Conservation (phyloP, 371 early-diverging fungal genomes). For the Batkoa obscura region DNA sequence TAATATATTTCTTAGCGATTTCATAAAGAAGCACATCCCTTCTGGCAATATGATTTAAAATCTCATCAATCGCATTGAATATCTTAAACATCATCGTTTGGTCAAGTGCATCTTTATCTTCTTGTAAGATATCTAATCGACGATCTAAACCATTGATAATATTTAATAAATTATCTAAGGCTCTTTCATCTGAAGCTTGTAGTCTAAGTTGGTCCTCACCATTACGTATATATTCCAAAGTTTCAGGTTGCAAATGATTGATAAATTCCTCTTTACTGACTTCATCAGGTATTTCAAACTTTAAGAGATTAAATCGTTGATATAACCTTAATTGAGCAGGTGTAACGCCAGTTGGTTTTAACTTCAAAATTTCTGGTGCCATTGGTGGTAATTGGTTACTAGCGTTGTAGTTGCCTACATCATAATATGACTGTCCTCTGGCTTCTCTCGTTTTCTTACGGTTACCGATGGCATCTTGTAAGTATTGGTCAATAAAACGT, state of each 20-base stretch:
- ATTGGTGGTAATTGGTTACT: slow-evolving; percentile 42
- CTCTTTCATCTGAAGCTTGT: too few relatives aligned
- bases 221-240: too few relatives aligned
- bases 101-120: slow-evolving; percentile 2
- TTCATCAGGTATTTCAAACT: too few relatives aligned
- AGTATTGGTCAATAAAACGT: slow-evolving; percentile 62
- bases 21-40: slow-evolving; percentile 50
- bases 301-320: slow-evolving; percentile 24
- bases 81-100: background rate
- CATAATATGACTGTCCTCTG: slow-evolving; percentile 71
- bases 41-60: background rate
- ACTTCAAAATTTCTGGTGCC: slow-evolving; percentile 64
- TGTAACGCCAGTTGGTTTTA: slow-evolving; percentile 61
- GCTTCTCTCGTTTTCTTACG: slow-evolving; percentile 72
- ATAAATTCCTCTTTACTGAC: too few relatives aligned
- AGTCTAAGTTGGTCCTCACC: too few relatives aligned
- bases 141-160: slow-evolving; percentile 58
- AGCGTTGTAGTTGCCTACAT: slow-evolving; percentile 48
- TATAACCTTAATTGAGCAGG: slow-evolving; percentile 55
- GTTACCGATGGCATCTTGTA: slow-evolving; percentile 37
- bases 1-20: slow-evolving; percentile 73
- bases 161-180: slow-evolving; percentile 14
- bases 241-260: too few relatives aligned
- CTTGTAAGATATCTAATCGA: slow-evolving; percentile 29
- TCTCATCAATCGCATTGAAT: background rate